Evolutionary conservation across 2,329 filamentous ascomycete genomes (phyloP).

Genomic region (Colletotrichum siamense): DNA sequence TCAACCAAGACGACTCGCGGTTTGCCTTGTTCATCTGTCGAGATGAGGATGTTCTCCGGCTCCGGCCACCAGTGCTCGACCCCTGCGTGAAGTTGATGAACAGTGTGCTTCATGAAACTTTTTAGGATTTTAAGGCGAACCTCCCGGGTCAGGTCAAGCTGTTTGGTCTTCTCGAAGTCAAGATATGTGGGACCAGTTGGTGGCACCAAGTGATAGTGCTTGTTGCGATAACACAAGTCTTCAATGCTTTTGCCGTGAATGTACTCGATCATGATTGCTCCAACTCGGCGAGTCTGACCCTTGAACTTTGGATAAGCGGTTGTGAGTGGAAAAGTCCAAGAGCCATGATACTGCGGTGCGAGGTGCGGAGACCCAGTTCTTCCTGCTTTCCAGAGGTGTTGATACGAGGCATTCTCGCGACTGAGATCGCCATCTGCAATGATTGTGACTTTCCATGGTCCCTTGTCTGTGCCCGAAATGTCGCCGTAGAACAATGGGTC

Average conservation of each 20-base stretch:
- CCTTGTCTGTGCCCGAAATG: not conserved
- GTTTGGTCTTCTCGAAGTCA: not conserved
- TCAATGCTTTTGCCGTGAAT: not conserved
- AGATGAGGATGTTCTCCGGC: not conserved
- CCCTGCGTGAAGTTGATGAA: not conserved
- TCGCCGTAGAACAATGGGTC: not conserved
- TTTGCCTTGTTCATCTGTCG: accelerated
- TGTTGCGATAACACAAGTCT: not conserved
- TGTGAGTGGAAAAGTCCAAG: accelerated
- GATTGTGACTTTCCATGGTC: not conserved
- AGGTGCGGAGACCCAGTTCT: not conserved
- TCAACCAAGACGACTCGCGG: not conserved
- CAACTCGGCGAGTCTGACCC: not conserved
- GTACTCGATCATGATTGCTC: not conserved
- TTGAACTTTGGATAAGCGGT: not conserved
- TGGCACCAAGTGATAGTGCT: not conserved
- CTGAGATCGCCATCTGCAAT: not conserved
- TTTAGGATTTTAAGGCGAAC: accelerated
- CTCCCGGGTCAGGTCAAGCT: not conserved
- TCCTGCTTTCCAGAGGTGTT: not conserved
- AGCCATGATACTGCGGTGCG: not conserved
- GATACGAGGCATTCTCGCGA: not conserved
- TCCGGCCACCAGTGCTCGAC: not conserved
- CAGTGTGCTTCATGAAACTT: not conserved
- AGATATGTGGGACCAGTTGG: not conserved